phyloP scores from a whole-genome alignment of 306 rosid species.

The Cotoneaster glaucophyllus region DNA sequence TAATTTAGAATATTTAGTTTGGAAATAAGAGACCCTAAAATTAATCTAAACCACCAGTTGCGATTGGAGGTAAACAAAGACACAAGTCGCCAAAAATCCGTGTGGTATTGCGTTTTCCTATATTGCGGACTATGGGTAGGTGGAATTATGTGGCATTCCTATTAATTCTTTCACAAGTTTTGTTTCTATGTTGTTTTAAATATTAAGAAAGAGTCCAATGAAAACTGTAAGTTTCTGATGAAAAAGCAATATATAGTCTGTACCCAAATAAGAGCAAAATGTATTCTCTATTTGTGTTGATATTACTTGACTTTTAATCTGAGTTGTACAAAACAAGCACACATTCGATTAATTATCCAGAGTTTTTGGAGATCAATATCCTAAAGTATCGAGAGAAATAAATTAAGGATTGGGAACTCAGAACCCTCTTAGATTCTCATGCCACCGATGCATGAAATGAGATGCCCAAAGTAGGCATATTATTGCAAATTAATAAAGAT shows the following conservation, averaged over 20 bases:
- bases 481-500: no score
- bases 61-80: not conserved
- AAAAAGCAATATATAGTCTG: no score
- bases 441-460: no score
- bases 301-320: no score
- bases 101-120: not conserved
- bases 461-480: no score
- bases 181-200: not conserved
- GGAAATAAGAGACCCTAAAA: not conserved
- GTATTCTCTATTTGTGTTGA: no score
- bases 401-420: not conserved
- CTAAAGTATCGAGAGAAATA: no score
- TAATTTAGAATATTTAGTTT: not conserved
- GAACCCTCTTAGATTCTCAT: not conserved
- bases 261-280: no score
- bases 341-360: no score
- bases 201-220: not conserved
- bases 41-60: constrained; percentile 1
- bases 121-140: not conserved
- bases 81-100: not conserved
- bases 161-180: not conserved
- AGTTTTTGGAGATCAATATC: no score
- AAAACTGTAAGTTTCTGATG: not conserved
- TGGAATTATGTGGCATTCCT: not conserved
- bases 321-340: no score